Evolutionary conservation across 139 green algal genomes (phyloP), one percentile per base, ranked within the genome.

Genomic region (Volvox africanus): DNA sequence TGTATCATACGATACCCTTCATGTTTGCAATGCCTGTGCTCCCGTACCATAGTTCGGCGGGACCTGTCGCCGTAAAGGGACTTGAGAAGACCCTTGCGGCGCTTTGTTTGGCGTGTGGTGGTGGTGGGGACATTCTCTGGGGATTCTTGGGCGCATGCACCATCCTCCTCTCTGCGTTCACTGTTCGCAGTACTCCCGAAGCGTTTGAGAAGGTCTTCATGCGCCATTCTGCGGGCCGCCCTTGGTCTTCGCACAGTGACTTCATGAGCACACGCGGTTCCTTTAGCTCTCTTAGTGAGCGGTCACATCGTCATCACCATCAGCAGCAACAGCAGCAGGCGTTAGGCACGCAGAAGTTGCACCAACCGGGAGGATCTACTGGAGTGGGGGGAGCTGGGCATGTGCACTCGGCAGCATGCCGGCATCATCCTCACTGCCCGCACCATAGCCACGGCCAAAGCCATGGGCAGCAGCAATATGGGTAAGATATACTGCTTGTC

Each of bases 211-310:
- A 91, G 91, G 86, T 93, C n/a, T 91, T 92, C 50, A 89, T 89
- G 85, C 85, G 85, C 16, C 85, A 75, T 44, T 89, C 85, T 17
- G 85, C 85, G 17, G 44, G 69, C 44, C 33, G 85, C 37, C 69
- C 77, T 6, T 68, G 73, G 28, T 96, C 92, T 90, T 95, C 92
- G 18, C 92, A 95, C 22, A 91, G 82, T 5, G 94, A 96, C 67
- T 95, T 94, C 86, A 92, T 95, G 88, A 92, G 79, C 92, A 95
- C 93, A 0, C 92, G 92, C 20, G 94, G 93, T 87, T 94, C 88
- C 87, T 95, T 96, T 88, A 93, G 89, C 88, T 94, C 91, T 65
- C 62, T 93, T 44, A 92, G 92, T 22, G 92, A 95, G 30, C 85
- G 85, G n/a, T 87, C 89, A n/a, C 37, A 88, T 50, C 76, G 73